These are phyloP conservation scores for Fusarium fracticaudum DNA, from an alignment of 2,329 filamentous ascomycete species.

Conservation along the genomic window DNA sequence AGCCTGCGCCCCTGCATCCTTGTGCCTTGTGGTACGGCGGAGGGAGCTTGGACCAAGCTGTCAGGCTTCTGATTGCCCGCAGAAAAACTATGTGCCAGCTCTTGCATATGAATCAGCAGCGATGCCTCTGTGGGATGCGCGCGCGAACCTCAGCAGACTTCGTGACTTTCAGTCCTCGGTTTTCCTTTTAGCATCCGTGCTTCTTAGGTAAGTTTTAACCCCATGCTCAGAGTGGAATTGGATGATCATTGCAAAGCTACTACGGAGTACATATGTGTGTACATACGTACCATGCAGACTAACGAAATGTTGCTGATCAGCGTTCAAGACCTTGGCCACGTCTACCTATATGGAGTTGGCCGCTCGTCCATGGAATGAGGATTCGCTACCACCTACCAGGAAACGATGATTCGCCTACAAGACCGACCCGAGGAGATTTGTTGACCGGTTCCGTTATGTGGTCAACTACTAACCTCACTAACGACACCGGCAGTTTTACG, in stretches of 20 bases:
- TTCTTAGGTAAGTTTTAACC: conserved; percentile 20
- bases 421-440: not conserved
- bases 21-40: conserved; percentile 13
- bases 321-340: conserved; percentile 9
- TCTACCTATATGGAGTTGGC: not conserved
- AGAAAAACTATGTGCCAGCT: conserved; percentile 27
- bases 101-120: conserved; percentile 21
- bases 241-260: conserved; percentile 14
- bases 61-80: conserved; percentile 25
- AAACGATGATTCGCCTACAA: conserved; percentile 10
- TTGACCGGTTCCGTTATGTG: not conserved
- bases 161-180: not conserved
- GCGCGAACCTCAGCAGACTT: not conserved
- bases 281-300: not conserved
- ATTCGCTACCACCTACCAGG: conserved; percentile 7
- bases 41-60: conserved; percentile 41
- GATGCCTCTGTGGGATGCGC: not conserved
- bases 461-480: conserved; percentile 11
- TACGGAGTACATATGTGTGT: not conserved
- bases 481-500: conserved; percentile 13
- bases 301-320: conserved; percentile 14
- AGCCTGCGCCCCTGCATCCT: conserved; percentile 43
- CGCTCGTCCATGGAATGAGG: conserved; percentile 9
- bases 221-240: conserved; percentile 24
- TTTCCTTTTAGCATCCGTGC: not conserved